A percentile compares a stretch with the other conserved stretches of the same genome.
Evolutionary conservation across 352 stramenopile species (phyloP).

Genomic region (Globisporangium perplexum): DNA sequence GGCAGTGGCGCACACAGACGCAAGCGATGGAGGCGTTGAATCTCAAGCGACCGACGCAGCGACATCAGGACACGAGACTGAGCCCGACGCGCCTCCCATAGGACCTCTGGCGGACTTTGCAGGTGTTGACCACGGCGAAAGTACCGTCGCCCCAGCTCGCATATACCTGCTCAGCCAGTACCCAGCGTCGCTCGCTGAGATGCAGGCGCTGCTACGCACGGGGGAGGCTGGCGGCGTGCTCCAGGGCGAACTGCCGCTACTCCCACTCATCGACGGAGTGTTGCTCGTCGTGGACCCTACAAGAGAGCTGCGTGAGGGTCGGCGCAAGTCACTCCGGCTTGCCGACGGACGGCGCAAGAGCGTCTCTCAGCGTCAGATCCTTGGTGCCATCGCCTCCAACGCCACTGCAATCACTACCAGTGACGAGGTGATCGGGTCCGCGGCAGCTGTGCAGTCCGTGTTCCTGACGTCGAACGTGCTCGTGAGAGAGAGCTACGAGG

Average conservation of each 20-base stretch:
- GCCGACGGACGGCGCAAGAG: conserved; percentile 21
- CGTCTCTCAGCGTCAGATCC: conserved; percentile 15
- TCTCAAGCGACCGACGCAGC: not conserved
- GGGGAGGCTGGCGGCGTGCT: conserved; percentile 21
- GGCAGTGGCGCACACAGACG: not conserved
- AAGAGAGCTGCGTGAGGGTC: conserved; percentile 18
- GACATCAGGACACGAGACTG: not conserved
- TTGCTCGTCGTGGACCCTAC: conserved; percentile 34
- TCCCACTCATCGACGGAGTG: conserved; percentile 56
- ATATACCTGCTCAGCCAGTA: conserved; percentile 66
- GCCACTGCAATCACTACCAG: not conserved
- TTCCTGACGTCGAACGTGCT: conserved; percentile 40
- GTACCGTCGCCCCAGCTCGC: conserved; percentile 13
- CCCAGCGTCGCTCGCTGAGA: conserved; percentile 39
- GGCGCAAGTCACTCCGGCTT: conserved; percentile 15
- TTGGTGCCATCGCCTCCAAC: not conserved
- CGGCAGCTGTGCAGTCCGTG: conserved; percentile 12
- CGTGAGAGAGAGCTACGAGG: conserved; percentile 33
- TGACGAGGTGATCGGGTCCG: not conserved
- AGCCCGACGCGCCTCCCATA: too few species aligned
- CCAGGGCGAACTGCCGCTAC: conserved; percentile 19
- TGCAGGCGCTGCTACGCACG: conserved; percentile 33
- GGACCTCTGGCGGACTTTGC: conserved; percentile 1
- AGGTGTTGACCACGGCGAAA: not conserved
- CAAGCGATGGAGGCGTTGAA: not conserved